Evolutionary conservation across 2,329 filamentous ascomycete species (phyloP).

Genomic region (Biscogniauxia marginata): DNA sequence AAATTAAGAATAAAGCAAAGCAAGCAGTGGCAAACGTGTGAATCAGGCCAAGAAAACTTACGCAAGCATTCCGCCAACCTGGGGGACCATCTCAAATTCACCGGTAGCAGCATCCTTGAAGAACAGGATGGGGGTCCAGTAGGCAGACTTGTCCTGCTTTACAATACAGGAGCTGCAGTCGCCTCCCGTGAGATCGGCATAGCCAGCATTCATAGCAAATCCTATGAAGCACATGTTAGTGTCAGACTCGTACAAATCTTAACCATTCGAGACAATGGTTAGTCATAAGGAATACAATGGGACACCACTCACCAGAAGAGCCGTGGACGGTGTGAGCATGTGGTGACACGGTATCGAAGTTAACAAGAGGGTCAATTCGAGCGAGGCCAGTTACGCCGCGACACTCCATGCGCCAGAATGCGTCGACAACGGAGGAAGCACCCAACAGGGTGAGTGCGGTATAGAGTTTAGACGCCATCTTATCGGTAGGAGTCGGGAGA

Average conservation of each 20-base stretch:
- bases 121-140: constrained; percentile 80
- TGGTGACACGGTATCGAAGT: constrained; percentile 54
- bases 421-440: constrained; percentile 46
- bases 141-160: constrained; percentile 79
- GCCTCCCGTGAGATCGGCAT: constrained; percentile 55
- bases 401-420: constrained; percentile 91
- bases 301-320: constrained; percentile 63
- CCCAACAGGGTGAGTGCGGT: constrained; percentile 29
- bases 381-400: constrained; percentile 66
- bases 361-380: constrained; percentile 75
- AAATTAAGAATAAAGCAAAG: too few species aligned
- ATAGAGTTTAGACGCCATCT: constrained; percentile 26
- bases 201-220: constrained; percentile 59
- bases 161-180: constrained; percentile 81
- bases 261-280: background rate
- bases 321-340: constrained; percentile 79
- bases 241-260: background rate
- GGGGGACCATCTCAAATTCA: constrained; percentile 64
- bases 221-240: constrained; percentile 42
- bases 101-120: constrained; percentile 67
- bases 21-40: too few species aligned
- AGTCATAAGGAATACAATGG: too few species aligned
- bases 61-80: constrained; percentile 82
- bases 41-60: constrained; percentile 50
- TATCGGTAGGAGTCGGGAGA: background rate